Evolutionary conservation across 148 eudicot species (phyloP).

Genomic region (Limonium bicolor): DNA sequence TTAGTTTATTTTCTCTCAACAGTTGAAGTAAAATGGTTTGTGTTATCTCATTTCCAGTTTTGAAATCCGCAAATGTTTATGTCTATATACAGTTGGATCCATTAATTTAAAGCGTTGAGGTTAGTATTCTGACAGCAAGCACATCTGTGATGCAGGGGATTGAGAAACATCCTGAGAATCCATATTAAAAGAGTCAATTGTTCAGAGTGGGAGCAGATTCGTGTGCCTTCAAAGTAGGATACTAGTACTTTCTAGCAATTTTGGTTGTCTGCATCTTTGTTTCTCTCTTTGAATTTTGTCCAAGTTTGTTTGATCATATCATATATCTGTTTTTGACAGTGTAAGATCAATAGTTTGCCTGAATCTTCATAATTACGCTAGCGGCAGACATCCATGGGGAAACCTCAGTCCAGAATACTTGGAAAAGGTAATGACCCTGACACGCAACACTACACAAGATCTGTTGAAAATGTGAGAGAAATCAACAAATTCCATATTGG

Average conservation of each 20-base stretch:
- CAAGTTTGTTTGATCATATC: too few species aligned
- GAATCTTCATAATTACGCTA: conserved; percentile 87
- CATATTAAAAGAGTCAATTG: conserved; percentile 37
- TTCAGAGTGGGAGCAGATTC: conserved; percentile 48
- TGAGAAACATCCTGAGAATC: conserved; percentile 47
- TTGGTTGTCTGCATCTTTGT: too few species aligned
- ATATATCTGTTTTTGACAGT: too few species aligned
- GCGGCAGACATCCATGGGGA: conserved; percentile 99
- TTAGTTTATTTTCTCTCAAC: conserved; percentile 9
- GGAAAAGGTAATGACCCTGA: conserved; percentile 48
- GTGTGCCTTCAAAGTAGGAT: conserved; percentile 46
- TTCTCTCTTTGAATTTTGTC: too few species aligned
- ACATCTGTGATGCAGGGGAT: conserved; percentile 30
- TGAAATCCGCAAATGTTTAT: neutral
- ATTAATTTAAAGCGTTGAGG: neutral
- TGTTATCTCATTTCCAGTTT: neutral
- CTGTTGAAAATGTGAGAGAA: too few species aligned
- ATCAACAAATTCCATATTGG: neutral
- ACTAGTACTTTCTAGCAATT: too few species aligned
- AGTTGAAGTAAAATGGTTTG: neutral
- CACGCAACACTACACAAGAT: too few species aligned
- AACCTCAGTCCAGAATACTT: conserved; percentile 68
- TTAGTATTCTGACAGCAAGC: too few species aligned
- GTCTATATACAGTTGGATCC: neutral
- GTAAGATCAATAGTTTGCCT: conserved; percentile 76